Evolutionary conservation across 2,329 filamentous ascomycete genomes (phyloP).

Genomic region (Pseudogymnoascus sp.): DNA sequence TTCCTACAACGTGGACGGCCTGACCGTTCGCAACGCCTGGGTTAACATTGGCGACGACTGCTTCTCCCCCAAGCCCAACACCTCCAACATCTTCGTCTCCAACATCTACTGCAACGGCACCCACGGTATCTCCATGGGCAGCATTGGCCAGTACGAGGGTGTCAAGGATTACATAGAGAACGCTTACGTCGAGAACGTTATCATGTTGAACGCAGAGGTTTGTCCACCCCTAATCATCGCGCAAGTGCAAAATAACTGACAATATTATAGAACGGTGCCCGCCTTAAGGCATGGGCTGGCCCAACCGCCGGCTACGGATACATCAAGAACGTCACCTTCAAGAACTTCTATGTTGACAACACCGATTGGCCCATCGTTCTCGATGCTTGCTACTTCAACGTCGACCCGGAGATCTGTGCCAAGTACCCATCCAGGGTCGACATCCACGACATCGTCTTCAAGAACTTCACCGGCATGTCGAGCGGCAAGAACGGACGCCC

Average conservation of each 20-base stretch:
- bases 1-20: conserved; percentile 45
- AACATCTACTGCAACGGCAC: conserved; percentile 54
- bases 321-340: conserved; percentile 53
- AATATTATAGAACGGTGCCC: conserved; percentile 42
- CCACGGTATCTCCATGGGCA: conserved; percentile 49
- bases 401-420: conserved; percentile 41
- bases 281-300: conserved; percentile 55
- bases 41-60: conserved; percentile 52
- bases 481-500: conserved; percentile 46
- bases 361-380: conserved; percentile 49
- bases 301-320: conserved; percentile 48
- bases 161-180: conserved; percentile 47
- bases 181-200: conserved; percentile 50
- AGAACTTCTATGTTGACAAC: conserved; percentile 50
- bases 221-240: background rate
- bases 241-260: background rate
- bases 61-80: conserved; percentile 53
- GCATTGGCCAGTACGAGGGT: conserved; percentile 47
- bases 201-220: conserved; percentile 41
- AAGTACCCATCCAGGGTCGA: conserved; percentile 47
- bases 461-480: conserved; percentile 48
- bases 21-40: conserved; percentile 42
- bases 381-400: conserved; percentile 55
- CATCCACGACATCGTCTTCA: conserved; percentile 48
- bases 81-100: conserved; percentile 46